Conservation (phyloP, 2,329 filamentous ascomycete genomes). For the Ophiostoma angusticollis region DNA sequence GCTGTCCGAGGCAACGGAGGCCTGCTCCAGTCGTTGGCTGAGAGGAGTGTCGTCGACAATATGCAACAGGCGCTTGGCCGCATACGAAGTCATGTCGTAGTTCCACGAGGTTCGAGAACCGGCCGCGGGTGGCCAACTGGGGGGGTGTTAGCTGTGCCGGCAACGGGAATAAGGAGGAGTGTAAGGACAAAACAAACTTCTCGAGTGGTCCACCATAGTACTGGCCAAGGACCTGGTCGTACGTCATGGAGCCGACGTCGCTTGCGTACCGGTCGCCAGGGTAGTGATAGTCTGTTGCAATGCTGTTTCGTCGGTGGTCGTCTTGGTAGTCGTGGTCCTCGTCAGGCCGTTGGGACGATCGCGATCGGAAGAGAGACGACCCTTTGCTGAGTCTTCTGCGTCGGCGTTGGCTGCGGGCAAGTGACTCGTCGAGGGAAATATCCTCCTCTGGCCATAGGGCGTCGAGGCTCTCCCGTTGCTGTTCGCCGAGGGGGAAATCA, state of each 20-base stretch:
- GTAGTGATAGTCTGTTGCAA: conserved; percentile 16
- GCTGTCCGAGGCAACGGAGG: conserved; percentile 23
- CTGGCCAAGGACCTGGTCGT: conserved; percentile 17
- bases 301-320: conserved; percentile 18
- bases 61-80: conserved; percentile 31
- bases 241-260: conserved; percentile 19
- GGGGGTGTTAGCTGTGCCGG: background rate
- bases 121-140: conserved; percentile 21
- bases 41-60: conserved; percentile 23
- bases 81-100: conserved; percentile 32
- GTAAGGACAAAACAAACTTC: conserved; percentile 14
- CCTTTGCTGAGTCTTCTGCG: background rate
- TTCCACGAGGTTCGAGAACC: conserved; percentile 27
- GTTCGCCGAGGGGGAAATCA: too few species aligned
- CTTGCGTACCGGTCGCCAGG: conserved; percentile 2
- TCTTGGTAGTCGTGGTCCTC: background rate
- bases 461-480: too few species aligned
- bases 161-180: background rate
- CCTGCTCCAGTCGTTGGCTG: conserved; percentile 23
- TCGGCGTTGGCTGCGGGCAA: too few species aligned
- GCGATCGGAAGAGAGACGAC: conserved; percentile 3
- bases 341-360: background rate
- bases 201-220: conserved; percentile 19
- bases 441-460: too few species aligned
- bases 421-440: too few species aligned